Conservation (phyloP, 2,329 filamentous ascomycete genomes). For the Teratosphaeria epicoccoides region DNA sequence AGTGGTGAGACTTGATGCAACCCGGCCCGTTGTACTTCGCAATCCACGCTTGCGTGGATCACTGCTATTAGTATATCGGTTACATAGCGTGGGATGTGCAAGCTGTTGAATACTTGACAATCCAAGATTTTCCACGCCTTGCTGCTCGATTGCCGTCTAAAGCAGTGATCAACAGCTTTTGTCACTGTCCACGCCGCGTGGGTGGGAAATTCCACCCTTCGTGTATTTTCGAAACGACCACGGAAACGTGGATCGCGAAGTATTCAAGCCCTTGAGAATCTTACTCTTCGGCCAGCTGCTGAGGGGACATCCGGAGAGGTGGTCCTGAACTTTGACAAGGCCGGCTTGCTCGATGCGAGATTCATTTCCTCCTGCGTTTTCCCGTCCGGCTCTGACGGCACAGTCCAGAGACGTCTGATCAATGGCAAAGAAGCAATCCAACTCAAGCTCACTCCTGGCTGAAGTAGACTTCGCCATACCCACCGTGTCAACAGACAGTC, state of each 20-base stretch:
- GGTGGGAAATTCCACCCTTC: too few species aligned
- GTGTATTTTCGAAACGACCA: too few species aligned
- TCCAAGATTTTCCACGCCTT: too few species aligned
- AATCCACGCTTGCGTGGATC: too few species aligned
- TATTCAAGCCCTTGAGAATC: not conserved
- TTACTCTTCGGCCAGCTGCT: constrained; percentile 1
- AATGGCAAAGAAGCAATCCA: not conserved
- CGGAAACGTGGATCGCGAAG: too few species aligned
- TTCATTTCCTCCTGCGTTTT: constrained; percentile 1
- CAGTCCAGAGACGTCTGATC: constrained; percentile 1
- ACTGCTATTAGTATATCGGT: too few species aligned
- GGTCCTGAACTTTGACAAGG: constrained; percentile 1
- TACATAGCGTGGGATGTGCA: too few species aligned
- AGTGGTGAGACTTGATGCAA: constrained; percentile 2
- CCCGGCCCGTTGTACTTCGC: too few species aligned
- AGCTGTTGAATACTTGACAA: too few species aligned
- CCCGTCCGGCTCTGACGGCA: not conserved
- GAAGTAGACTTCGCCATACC: not conserved
- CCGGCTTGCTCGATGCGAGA: constrained; percentile 1
- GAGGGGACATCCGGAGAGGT: constrained; percentile 1
- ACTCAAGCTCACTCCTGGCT: not conserved
- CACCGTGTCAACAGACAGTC: not conserved
- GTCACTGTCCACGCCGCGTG: too few species aligned
- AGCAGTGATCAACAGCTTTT: too few species aligned
- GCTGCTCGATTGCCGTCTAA: too few species aligned